Conservation (phyloP, 2,329 filamentous ascomycete species). For the Penicillium fuscoglaucum region DNA sequence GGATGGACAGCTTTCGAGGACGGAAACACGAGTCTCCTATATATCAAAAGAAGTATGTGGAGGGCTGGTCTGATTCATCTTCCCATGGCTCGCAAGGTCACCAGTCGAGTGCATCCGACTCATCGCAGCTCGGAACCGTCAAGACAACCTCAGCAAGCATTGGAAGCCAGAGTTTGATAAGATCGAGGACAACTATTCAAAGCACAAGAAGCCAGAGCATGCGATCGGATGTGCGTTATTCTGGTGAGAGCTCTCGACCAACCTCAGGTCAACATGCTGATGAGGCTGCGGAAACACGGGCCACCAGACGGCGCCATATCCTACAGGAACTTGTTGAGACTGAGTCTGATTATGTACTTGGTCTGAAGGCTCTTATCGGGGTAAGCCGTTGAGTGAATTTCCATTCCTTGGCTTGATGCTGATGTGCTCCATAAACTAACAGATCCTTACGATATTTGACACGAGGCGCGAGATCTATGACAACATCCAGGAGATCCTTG, state of each 20-base stretch:
- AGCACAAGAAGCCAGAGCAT: constrained; percentile 57
- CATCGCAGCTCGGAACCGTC: constrained; percentile 75
- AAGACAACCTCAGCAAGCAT: constrained; percentile 80
- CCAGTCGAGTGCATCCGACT: constrained; percentile 66
- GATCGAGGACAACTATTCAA: constrained; percentile 60
- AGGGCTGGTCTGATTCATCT: constrained; percentile 40
- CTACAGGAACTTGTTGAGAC: constrained; percentile 83
- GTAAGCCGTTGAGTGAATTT: constrained; percentile 50
- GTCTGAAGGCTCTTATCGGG: constrained; percentile 82
- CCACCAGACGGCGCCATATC: constrained; percentile 73
- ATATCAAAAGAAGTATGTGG: constrained; percentile 32
- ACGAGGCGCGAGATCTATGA: constrained; percentile 73
- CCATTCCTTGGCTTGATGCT: background rate
- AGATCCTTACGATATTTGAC: constrained; percentile 75
- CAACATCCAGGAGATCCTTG: constrained; percentile 76
- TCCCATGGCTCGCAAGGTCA: constrained; percentile 23
- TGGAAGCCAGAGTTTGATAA: constrained; percentile 67
- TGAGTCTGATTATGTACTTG: constrained; percentile 84
- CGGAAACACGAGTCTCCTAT: constrained; percentile 24
- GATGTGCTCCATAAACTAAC: constrained; percentile 31
- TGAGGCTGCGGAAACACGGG: constrained; percentile 67
- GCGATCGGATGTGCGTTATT: constrained; percentile 65
- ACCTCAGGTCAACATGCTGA: constrained; percentile 57
- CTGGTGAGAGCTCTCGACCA: constrained; percentile 57
- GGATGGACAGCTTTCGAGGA: constrained; percentile 40